Conservation (phyloP, 2,329 filamentous ascomycete species). For the Ophiostoma montium region DNA sequence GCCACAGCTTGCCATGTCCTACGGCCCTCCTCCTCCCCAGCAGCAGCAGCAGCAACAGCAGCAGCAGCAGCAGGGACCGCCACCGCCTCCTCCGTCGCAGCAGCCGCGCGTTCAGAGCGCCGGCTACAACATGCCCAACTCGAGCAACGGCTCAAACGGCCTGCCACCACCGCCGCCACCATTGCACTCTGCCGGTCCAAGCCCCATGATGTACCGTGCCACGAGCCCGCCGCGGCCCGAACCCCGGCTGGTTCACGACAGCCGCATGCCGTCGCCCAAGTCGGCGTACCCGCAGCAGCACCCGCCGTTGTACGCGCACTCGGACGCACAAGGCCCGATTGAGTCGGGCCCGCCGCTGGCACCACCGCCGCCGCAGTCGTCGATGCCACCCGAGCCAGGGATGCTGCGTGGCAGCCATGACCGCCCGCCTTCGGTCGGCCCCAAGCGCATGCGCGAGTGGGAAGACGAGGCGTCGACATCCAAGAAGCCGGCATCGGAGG, state of each 20-base stretch:
- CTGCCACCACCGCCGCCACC: constrained; percentile 37
- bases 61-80: constrained; percentile 26
- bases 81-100: constrained; percentile 27
- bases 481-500: constrained; percentile 83
- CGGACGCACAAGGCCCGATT: constrained; percentile 30
- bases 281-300: constrained; percentile 71
- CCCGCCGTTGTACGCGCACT: constrained; percentile 40
- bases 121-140: constrained; percentile 36
- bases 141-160: constrained; percentile 26
- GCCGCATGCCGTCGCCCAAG: constrained; percentile 80
- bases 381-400: constrained; percentile 50
- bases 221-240: constrained; percentile 77
- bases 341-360: constrained; percentile 41
- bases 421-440: constrained; percentile 62
- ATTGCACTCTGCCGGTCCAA: constrained; percentile 30
- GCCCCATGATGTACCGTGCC: constrained; percentile 52
- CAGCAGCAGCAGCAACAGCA: constrained; percentile 28
- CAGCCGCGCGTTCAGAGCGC: constrained; percentile 43
- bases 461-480: constrained; percentile 65
- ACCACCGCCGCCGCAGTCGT: constrained; percentile 31
- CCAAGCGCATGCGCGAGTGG: constrained; percentile 86
- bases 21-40: constrained; percentile 35
- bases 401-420: constrained; percentile 51
- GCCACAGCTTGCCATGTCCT: constrained; percentile 35
- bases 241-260: constrained; percentile 68